Percentiles rank a stretch among this genome's conserved stretches.
Evolutionary conservation across 2,329 filamentous ascomycete species (phyloP).

Genomic region (Pseudocercospora fijiensis): DNA sequence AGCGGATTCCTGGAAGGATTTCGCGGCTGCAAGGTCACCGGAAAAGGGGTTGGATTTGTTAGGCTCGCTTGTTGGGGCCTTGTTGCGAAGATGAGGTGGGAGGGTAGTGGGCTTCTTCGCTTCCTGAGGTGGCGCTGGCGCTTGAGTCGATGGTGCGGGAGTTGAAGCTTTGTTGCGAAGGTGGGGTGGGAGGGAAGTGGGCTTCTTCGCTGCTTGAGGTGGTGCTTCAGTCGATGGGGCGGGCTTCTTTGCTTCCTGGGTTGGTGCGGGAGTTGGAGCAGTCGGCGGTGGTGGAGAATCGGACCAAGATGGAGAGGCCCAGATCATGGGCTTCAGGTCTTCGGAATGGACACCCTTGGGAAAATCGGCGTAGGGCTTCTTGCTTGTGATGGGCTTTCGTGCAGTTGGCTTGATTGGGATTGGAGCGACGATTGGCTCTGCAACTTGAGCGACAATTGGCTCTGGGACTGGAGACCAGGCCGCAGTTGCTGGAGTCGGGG

Average conservation of each 20-base stretch:
- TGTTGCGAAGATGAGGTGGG: neutral
- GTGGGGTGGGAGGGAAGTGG: too few species aligned
- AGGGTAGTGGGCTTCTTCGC: neutral
- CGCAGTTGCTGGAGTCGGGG: neutral
- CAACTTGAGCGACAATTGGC: neutral
- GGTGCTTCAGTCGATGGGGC: neutral
- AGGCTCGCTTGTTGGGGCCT: neutral
- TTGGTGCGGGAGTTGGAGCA: neutral
- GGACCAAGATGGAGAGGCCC: neutral
- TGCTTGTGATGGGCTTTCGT: neutral
- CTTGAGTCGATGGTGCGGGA: too few species aligned
- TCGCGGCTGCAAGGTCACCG: neutral
- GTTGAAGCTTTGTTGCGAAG: too few species aligned
- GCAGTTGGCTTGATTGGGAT: neutral
- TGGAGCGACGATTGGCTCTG: neutral
- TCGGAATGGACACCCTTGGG: neutral
- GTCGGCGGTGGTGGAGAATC: neutral
- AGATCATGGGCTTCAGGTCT: neutral
- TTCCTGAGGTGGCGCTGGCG: neutral
- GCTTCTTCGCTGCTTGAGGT: neutral
- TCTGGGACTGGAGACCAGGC: neutral
- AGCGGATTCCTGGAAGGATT: neutral
- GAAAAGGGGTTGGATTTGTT: neutral
- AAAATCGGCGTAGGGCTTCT: neutral
- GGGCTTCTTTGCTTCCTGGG: too few species aligned